Evolutionary conservation across 2,329 filamentous ascomycete genomes (phyloP), one percentile per base, ranked within the genome.

Genomic region (Fusarium sp.): DNA sequence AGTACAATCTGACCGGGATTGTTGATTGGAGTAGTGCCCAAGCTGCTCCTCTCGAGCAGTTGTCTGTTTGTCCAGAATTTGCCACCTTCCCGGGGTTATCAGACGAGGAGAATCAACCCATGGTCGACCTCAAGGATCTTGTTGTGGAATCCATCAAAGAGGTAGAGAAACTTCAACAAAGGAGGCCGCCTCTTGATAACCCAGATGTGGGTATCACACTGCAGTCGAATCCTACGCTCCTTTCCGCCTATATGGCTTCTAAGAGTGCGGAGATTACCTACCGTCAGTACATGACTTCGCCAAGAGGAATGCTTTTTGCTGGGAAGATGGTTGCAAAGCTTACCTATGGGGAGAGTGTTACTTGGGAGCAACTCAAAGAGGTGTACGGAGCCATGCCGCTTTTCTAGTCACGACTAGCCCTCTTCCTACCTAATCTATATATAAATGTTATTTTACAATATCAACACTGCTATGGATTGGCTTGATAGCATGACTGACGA

Each of bases 1-100:
- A 79, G 41, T 78, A 77, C 61, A 78, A 77, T 58, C 50, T 78
- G 32, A 74, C 66, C 2, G 75, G 71, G 19, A 58, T 78, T 29
- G 67, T 78, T 40, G 75, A 76, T 59, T 78, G 75, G 76, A 74
- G 71, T 44, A 58, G 60, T 47, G 73, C 75, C 7, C 73, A 75
- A 60, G 65, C 70, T 11, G 73, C 68, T 7, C 74, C 75, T 50
- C 55, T 77, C 1, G 75, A 78, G 67, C 73, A 73, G 46, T 56
- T 77, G 32, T 71, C 74, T 5, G 68, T 77, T 44, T 75, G 63
- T 53, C 75, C 72, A 38, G 75, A 78, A 47, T 70, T 76, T 19
- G 51, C 65, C 28, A 70, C 67, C 2, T 75, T 74, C 32, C 73
- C 74, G 22, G 70, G 44, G 7, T 26, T 66, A 35, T 63, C 72